Base-by-base conservation (phyloP, 441 rosid genomes). In the Adansonia madagascariensis region DNA sequence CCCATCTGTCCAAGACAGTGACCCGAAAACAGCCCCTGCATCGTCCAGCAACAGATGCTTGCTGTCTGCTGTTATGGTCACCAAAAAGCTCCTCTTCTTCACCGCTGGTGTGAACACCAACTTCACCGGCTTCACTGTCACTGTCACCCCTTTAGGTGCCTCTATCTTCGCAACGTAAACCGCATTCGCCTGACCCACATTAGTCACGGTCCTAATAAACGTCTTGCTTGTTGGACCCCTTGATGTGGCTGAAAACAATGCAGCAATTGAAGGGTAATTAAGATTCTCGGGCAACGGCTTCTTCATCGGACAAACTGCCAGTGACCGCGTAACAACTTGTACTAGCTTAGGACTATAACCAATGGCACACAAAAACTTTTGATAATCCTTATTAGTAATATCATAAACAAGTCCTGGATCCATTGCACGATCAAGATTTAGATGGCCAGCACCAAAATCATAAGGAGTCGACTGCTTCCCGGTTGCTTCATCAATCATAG, bases 351-450 rank as follows among this genome's bases (percentile, higher is more conserved):
- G 85, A 2, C 89, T 84, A 43, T 94, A 94, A 15, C 95, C 91
- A 11, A 89, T 84, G 2, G 88, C 87, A 66, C 98, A 94, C 50
- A 94, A 35, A 71, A 82, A 90, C 72, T 86, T 85, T 9, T 91
- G 81, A 64, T 94, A 94, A 82, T 90, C 97, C n/a, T 77, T 59
- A 35, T 83, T 81, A 1, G 89, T 85, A 6, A 94, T 86, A 56
- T 94, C 95, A 73, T 94, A 94, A 0, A 92, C 84, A 44, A 94
- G 89, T 4, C 97, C 97, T 0, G 97, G 97, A 86, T 94, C 94
- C 92, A 92, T 84, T 3, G 97, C 97, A 6, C 72, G 87, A 24
- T 82, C 89, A 17, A 92, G 92, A 81, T 87, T 87, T 35, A 94
- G 77, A 85, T 89, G 91, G 44, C 98, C 97, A 0, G 95, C 86